These are phyloP conservation scores for Debaryomyces coudertii DNA, from an alignment of 1,139 yeast species.

Conservation along the genomic window DNA sequence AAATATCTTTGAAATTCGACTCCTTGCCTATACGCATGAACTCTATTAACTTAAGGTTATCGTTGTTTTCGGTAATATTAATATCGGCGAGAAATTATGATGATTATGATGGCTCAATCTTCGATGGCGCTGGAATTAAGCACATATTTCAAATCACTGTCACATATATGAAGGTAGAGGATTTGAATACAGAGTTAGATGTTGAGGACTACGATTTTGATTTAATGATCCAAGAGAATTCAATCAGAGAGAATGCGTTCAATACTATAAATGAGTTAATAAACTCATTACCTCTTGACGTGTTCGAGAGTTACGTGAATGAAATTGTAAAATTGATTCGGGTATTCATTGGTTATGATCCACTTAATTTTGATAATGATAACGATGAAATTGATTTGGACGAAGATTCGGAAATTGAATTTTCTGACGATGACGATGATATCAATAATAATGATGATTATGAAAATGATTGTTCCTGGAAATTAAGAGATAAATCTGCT, in stretches of 20 bases:
- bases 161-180: conserved; percentile 30
- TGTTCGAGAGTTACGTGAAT: conserved; percentile 25
- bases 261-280: conserved; percentile 40
- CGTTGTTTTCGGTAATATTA: conserved; percentile 15
- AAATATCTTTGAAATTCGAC: conserved; percentile 8
- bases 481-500: conserved; percentile 61
- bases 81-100: conserved; percentile 21
- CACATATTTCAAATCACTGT: conserved; percentile 25
- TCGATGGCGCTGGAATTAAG: conserved; percentile 10
- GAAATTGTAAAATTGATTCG: conserved; percentile 38
- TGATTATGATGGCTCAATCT: conserved; percentile 13
- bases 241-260: conserved; percentile 52
- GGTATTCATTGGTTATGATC: conserved; percentile 58
- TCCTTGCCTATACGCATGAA: neutral
- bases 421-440: conserved; percentile 49
- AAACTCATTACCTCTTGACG: conserved; percentile 20
- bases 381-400: conserved; percentile 45
- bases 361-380: conserved; percentile 43
- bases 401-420: conserved; percentile 43
- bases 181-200: conserved; percentile 36
- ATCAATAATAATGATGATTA: conserved; percentile 26
- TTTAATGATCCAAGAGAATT: conserved; percentile 35
- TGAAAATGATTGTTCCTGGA: conserved; percentile 70
- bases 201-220: conserved; percentile 52
- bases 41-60: conserved; percentile 10